Evolutionary conservation across 2,329 filamentous ascomycete genomes (phyloP), one percentile per base, ranked within the genome.

Genomic region (Colletotrichum paranaense): DNA sequence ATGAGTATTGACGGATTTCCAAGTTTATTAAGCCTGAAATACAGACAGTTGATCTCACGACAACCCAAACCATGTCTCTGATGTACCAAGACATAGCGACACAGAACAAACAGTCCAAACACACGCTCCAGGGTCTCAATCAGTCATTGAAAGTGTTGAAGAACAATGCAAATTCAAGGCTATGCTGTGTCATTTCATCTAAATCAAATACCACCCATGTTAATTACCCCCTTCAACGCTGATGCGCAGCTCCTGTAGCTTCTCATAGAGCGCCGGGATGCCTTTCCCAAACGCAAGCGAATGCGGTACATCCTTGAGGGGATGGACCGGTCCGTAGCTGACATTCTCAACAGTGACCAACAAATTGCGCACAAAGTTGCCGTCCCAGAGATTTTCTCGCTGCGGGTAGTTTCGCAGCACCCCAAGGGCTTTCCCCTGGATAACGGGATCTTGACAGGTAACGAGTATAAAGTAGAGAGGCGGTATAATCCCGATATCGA

Each of bases 401-500:
- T 62, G 56, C 1, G 67, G 57, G 35, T 67, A 72, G 22, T 72
- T 58, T 32, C 53, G 56, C 14, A 74, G 38, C 12, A 74, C 56
- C 9, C 19, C 55, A n/a, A 73, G 35, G 12, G 71, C 67, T 4
- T 52, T 35, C n/a, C 24, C n/a, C 32, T 73, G 67, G 8, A 72
- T 55, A 4, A 24, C 11, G 14, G 62, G 28, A 32, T 67, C 71
- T 11, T 52, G 38, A 9, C 67, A 73, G 22, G 59, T 67, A 16
- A 67, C 62, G 4, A 67, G 42, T 12, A 71, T 62, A 32, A 66
- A 72, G 53, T 71, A 66, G 16, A 73, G 62, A 1, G 71, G 62
- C 22, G 67, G 56, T 9, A 71, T 62, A 19, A 73, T 70, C 6
- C 71, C 68, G 26, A 71, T 72, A 22, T 73, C 67, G 9, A 73